Percentiles rank a stretch among this genome's conserved stretches.
These are phyloP conservation scores for Calonectria pseudoreteaudii DNA, from an alignment of 2,329 filamentous ascomycete genomes.

Conservation along the genomic window DNA sequence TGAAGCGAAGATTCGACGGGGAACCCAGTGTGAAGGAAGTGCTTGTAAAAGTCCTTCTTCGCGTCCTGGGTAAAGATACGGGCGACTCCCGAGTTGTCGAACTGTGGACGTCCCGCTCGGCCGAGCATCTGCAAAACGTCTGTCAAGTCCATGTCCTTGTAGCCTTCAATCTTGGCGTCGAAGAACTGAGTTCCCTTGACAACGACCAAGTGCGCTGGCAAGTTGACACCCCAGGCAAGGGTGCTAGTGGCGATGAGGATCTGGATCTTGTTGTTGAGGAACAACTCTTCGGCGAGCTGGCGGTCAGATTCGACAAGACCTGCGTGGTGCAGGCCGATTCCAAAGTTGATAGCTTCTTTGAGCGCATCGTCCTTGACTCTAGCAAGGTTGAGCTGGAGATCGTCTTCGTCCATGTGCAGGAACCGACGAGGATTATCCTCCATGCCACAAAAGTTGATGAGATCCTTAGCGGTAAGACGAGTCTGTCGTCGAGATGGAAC, in stretches of 20 bases:
- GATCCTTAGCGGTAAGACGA: slow-evolving; percentile 90
- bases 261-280: slow-evolving; percentile 97
- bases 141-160: slow-evolving; percentile 98
- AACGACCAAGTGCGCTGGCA: slow-evolving; percentile 95
- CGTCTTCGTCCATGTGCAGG: slow-evolving; percentile 93
- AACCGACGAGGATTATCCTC: slow-evolving; percentile 97
- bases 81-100: slow-evolving; percentile 94
- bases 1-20: slow-evolving; percentile 97
- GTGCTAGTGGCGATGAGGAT: slow-evolving; percentile 96
- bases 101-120: slow-evolving; percentile 93
- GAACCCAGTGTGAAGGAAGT: slow-evolving; percentile 97
- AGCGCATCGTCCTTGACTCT: slow-evolving; percentile 94
- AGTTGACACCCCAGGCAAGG: slow-evolving; percentile 96
- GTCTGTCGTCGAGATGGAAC: slow-evolving; percentile 96
- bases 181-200: slow-evolving; percentile 99
- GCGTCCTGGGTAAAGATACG: slow-evolving; percentile 97
- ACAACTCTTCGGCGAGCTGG: slow-evolving; percentile 91
- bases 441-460: slow-evolving; percentile 98
- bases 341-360: slow-evolving; percentile 94
- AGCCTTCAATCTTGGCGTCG: slow-evolving; percentile 96
- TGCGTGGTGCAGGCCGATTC: slow-evolving; percentile 96
- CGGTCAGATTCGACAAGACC: slow-evolving; percentile 96
- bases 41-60: slow-evolving; percentile 99
- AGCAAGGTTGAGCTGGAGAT: slow-evolving; percentile 86
- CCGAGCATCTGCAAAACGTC: slow-evolving; percentile 99